These are phyloP conservation scores for Abrus precatorius DNA, from an alignment of 306 rosid species.

Conservation along the genomic window DNA sequence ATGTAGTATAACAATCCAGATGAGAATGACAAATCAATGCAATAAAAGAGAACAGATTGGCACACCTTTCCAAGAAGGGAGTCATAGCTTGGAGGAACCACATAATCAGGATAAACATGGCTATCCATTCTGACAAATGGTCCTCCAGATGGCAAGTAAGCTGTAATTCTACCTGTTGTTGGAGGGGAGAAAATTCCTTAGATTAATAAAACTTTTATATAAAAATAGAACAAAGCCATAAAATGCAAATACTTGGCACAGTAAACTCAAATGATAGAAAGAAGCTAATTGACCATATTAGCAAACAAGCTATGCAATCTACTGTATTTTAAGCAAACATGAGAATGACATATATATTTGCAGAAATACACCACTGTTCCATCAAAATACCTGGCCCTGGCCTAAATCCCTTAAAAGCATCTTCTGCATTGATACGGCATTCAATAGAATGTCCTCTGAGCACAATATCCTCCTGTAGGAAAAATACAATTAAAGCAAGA, in stretches of 20 bases:
- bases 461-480: constrained; percentile 86
- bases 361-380: constrained; percentile 41
- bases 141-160: constrained; percentile 97
- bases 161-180: constrained; percentile 91
- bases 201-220: neutral
- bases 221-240: constrained; percentile 1
- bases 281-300: constrained; percentile 32
- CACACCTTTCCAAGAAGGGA: constrained; percentile 96
- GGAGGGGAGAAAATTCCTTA: constrained; percentile 37
- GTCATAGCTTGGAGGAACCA: constrained; percentile 98
- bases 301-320: neutral
- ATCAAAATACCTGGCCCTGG: constrained; percentile 89
- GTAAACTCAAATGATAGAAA: constrained; percentile 23
- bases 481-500: constrained; percentile 44
- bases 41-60: constrained; percentile 18
- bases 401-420: constrained; percentile 95
- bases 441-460: constrained; percentile 98
- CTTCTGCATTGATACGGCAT: constrained; percentile 99
- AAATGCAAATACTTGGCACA: constrained; percentile 29
- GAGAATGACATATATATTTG: neutral
- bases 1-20: constrained; percentile 36
- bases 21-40: constrained; percentile 21
- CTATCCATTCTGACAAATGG: constrained; percentile 99
- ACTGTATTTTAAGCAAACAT: constrained; percentile 20
- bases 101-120: constrained; percentile 94